Evolutionary conservation across 2,329 filamentous ascomycete genomes (phyloP), one percentile per base, ranked within the genome.

Genomic region (Talaromyces verruculosus): DNA sequence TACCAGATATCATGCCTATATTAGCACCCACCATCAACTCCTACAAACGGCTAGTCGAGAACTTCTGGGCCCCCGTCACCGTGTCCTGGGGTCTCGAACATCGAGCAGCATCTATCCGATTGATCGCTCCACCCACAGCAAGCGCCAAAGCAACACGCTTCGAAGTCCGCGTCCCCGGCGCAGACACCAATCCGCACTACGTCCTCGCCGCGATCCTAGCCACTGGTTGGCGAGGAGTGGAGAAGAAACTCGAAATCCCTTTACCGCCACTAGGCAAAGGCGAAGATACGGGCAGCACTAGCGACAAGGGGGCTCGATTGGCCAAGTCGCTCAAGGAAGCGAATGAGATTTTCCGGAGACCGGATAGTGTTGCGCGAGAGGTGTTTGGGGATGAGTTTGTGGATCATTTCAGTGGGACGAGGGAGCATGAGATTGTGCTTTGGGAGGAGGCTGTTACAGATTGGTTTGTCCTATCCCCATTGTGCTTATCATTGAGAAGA

Each of bases 361-460:
- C 88, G 72, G 91, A 86, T 1, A 98, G 94, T 76, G 84, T 98
- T 17, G 95, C 95, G n/a, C 85, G 95, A 65, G 91, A 98, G 76
- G 91, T 97, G 0, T 91, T 99, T 78, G 95, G 95, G 0, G 91
- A 98, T 76, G 91, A 90, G 8, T 99, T 99, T 79, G 95, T 99
- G 2, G 93, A 98, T 17, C 95, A 98, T 78, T 99, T 89, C 81
- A 92, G 89, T 13, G 95, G 95, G 17, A 97, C 94, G 19, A 86
- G 95, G 69, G 90, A 96, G 77, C 93, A 99, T 78, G 95, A 99
- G 80, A 85, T 95, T 66, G 83, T 91, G 68, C 80, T 97, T 22
- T 99, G 91, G 90, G 93, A 98, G 72, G 94, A 98, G 77, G 93
- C 93, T 1, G 94, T 98, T 5, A 98, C 95, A 22, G 95, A 98